Conservation (phyloP, 345 rosid species). For the Pseudoturritis turrita region DNA sequence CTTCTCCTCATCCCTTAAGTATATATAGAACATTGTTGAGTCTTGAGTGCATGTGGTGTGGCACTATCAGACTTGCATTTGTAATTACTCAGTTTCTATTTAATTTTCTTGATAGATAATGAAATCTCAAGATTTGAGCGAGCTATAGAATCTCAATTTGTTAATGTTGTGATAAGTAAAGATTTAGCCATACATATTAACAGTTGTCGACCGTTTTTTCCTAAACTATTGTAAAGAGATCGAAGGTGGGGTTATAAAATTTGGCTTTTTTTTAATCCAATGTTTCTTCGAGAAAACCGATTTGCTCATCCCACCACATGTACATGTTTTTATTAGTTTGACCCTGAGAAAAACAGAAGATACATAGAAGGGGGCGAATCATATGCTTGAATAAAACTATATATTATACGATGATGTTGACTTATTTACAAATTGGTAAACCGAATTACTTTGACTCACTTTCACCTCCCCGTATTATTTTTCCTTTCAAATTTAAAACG, state of each 20-base stretch:
- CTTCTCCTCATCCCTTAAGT: background rate
- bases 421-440: background rate
- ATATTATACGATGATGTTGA: background rate
- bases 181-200: background rate
- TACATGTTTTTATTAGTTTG: background rate
- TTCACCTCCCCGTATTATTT: background rate
- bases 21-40: background rate
- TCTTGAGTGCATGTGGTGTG: background rate
- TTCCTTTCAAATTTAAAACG: background rate
- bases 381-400: background rate
- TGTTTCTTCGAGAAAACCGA: background rate
- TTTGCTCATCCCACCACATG: slow-evolving; percentile 10
- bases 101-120: background rate
- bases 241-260: background rate
- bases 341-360: background rate
- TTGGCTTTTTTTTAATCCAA: background rate
- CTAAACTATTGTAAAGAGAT: too few species aligned
- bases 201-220: background rate
- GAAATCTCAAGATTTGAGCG: background rate
- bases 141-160: background rate
- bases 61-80: background rate
- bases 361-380: background rate
- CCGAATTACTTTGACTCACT: slow-evolving; percentile 5
- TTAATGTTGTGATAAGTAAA: background rate
- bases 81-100: background rate